phyloP scores from a whole-genome alignment of 306 rosid species.

The Castanopsis chinensis region DNA sequence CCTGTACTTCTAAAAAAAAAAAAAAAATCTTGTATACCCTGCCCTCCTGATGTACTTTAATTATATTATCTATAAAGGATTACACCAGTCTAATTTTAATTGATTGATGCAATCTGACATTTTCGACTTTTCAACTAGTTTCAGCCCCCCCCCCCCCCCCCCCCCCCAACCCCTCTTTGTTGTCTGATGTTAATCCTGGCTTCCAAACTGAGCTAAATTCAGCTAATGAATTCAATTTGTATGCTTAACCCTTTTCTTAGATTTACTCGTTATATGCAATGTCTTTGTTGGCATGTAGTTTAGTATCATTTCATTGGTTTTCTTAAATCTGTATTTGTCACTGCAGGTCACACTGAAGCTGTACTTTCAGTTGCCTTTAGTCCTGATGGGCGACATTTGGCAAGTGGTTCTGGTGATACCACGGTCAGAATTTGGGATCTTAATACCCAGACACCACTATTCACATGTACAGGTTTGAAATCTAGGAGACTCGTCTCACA shows the following conservation, averaged over 20 bases:
- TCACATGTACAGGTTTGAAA: slow-evolving; percentile 80
- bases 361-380: slow-evolving; percentile 84
- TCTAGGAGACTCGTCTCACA: slow-evolving; percentile 5
- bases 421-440: slow-evolving; percentile 94
- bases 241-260: not conserved
- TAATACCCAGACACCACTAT: slow-evolving; percentile 77
- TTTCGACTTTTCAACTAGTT: not conserved
- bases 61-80: no score
- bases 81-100: not conserved
- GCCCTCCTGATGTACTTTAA: no score
- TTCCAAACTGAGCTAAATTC: not conserved
- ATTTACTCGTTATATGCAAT: not conserved
- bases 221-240: not conserved
- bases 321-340: slow-evolving; percentile 10
- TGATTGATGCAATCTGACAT: not conserved
- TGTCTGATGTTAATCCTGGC: not conserved
- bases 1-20: not conserved
- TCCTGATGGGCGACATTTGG: slow-evolving; percentile 88
- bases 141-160: not conserved
- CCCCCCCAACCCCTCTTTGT: no score
- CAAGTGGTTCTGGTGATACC: slow-evolving; percentile 97
- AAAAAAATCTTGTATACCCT: no score
- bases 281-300: not conserved
- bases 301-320: not conserved
- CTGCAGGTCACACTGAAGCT: slow-evolving; percentile 86